These are phyloP conservation scores for Phialocephala subalpina DNA, from an alignment of 2,329 filamentous ascomycete species.

Conservation along the genomic window DNA sequence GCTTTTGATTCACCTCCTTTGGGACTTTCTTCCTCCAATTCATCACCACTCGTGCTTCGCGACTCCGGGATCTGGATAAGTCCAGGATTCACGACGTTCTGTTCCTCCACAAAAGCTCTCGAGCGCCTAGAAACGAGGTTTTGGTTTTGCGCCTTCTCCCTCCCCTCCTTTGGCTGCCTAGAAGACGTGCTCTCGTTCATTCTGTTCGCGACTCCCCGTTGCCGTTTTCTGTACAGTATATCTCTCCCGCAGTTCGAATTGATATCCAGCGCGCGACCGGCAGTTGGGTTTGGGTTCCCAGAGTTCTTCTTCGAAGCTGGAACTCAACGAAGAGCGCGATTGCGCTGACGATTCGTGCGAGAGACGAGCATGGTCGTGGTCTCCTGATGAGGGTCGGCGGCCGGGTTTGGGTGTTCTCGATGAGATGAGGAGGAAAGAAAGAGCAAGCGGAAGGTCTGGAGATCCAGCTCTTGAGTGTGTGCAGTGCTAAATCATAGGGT, in stretches of 20 bases:
- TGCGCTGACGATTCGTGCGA: background rate
- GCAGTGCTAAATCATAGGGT: background rate
- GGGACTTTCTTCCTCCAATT: background rate
- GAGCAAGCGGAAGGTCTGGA: background rate
- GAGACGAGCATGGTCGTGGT: background rate
- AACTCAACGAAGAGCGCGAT: background rate
- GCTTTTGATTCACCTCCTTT: background rate
- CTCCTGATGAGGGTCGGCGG: background rate
- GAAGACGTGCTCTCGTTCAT: background rate
- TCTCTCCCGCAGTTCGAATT: background rate
- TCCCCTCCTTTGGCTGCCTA: background rate
- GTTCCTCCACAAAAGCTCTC: background rate
- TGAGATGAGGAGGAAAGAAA: background rate
- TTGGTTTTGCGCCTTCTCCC: background rate
- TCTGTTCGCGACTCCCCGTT: background rate
- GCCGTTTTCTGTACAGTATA: background rate
- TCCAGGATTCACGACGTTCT: background rate
- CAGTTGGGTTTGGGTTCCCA: background rate
- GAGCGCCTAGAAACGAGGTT: background rate
- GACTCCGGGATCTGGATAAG: background rate
- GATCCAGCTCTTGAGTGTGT: background rate
- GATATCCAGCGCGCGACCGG: background rate
- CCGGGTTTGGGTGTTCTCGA: background rate
- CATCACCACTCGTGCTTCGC: background rate
- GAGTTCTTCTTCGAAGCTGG: background rate